Evolutionary conservation across 2,329 filamentous ascomycete species (phyloP), one percentile per base, ranked within the genome.

Genomic region (Daldinia eschscholtzii): DNA sequence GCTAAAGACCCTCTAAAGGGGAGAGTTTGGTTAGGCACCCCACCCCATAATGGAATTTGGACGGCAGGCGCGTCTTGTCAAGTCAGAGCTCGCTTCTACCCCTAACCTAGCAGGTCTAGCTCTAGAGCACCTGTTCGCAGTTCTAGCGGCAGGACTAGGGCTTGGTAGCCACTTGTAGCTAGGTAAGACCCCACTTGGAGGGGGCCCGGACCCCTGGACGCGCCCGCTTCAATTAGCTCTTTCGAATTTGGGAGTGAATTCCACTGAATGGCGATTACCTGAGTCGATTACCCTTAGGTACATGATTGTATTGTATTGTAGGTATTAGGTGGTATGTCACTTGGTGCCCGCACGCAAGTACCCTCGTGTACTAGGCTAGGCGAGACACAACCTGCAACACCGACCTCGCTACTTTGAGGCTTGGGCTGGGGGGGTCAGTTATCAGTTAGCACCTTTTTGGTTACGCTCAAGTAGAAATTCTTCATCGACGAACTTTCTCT

Each of bases 141-240:
- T 58, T 37, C 57, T 63, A 67, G 58, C 64, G 64, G 58, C 50
- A 13, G 57, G 42, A 59, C 66, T 70, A 67, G 67, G 57, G 48
- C 37, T 39, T 61, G 28, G 48, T 62, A 70, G 44, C 66, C 64
- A 70, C 58, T 65, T 65, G 26, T 41, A 67, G 64, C 66, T 65
- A 67, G 61, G 39, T 35, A 13, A 13, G 23, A 18, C 18, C 37
- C 70, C 70, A 65, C 67, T 60, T 61, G 56, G 15, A 60, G 56
- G 42, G 42, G 64, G 61, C 61, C 61, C 64, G 65, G 44, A 56
- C 57, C 62, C 69, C 66, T 66, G 61, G 64, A 23, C 46, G 61
- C 50, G 50, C 52, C 63, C 66, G 41, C 66, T 58, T 57, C 39
- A 42, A 39, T 57, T 63, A 63, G 60, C 57, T 63, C 28, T 58